Percentiles rank a stretch among this genome's conserved stretches.
Conservation (phyloP, 306 rosid species). For the Prinsepia uniflora region DNA sequence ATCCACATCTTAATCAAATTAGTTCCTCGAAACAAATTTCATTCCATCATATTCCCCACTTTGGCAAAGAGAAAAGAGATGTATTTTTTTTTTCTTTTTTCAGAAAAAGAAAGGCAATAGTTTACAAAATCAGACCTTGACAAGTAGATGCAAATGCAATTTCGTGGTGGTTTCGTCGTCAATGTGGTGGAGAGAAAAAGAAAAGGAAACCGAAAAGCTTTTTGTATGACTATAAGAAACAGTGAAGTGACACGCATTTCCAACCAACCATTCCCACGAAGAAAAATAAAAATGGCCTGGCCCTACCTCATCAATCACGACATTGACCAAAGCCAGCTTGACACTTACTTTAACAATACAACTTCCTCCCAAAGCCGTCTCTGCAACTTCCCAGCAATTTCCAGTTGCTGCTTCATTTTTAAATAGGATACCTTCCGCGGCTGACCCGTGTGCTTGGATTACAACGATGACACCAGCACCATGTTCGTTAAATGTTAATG, state of each 20-base stretch:
- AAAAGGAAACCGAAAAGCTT: not conserved
- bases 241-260: too few relatives aligned
- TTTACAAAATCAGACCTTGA: not conserved
- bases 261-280: not conserved
- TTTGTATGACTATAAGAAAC: too few relatives aligned
- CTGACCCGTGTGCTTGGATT: not conserved
- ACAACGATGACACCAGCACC: not conserved
- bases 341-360: not conserved
- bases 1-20: too few relatives aligned
- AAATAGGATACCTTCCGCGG: too few relatives aligned
- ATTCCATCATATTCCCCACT: not conserved
- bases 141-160: not conserved
- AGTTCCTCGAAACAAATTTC: not conserved
- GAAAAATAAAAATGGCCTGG: not conserved
- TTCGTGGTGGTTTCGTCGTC: conserved; percentile 9
- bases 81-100: not conserved
- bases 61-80: too few relatives aligned
- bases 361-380: not conserved
- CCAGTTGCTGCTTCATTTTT: not conserved
- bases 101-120: not conserved
- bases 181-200: not conserved
- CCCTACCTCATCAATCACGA: not conserved
- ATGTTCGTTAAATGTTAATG: not conserved
- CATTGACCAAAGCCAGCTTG: not conserved
- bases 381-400: conserved; percentile 15